Evolutionary conservation across 148 eudicot genomes (phyloP).

Genomic region (Gaultheria prostrata): DNA sequence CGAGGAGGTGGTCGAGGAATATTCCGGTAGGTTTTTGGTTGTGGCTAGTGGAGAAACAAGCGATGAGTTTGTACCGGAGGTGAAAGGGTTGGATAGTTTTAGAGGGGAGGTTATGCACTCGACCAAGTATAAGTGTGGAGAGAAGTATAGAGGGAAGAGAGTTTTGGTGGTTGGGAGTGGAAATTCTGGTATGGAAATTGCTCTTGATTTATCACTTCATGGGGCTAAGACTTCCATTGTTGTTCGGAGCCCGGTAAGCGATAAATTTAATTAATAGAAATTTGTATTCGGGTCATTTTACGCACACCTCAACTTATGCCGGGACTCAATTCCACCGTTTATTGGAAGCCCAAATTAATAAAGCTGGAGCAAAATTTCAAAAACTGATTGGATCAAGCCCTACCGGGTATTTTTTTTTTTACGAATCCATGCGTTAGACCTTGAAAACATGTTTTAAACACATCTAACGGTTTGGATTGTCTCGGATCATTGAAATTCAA

Average conservation of each 20-base stretch:
- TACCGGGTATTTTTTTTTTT: too few relatives aligned
- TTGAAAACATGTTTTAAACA: too few relatives aligned
- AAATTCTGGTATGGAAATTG: conserved; percentile 89
- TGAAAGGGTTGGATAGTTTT: conserved; percentile 54
- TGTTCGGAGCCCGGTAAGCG: conserved; percentile 59
- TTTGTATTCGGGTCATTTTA: too few relatives aligned
- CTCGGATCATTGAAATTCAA: too few relatives aligned
- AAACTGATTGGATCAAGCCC: too few relatives aligned
- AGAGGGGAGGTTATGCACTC: conserved; percentile 67
- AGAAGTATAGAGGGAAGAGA: conserved; percentile 35
- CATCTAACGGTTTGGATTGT: too few relatives aligned
- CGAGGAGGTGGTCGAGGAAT: conserved; percentile 36
- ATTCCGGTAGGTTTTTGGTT: conserved; percentile 58
- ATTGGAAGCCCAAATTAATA: too few relatives aligned
- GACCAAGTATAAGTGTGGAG: conserved; percentile 53
- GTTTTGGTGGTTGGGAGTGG: conserved; percentile 86
- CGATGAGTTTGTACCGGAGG: conserved; percentile 48
- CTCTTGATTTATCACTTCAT: conserved; percentile 54
- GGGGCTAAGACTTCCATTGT: conserved; percentile 63
- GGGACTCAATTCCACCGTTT: too few relatives aligned
- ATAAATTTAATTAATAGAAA: too few relatives aligned
- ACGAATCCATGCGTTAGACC: too few relatives aligned
- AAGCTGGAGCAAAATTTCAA: too few relatives aligned
- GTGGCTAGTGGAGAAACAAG: conserved; percentile 74
- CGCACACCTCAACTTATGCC: too few relatives aligned